Evolutionary conservation across 2,329 filamentous ascomycete genomes (phyloP).

Genomic region (Pseudogymnoascus sp.): DNA sequence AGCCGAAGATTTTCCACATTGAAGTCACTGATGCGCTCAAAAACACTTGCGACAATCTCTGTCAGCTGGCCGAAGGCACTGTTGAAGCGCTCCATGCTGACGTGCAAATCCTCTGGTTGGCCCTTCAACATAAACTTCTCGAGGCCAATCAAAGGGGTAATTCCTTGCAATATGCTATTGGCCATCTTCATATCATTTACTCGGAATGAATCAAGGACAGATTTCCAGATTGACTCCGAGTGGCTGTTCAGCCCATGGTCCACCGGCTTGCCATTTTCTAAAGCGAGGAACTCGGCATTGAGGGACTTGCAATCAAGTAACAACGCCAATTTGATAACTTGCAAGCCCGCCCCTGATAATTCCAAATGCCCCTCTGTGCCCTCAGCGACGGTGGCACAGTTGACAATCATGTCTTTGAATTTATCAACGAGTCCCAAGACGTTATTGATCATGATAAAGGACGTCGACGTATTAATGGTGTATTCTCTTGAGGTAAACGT

Average conservation of each 20-base stretch:
- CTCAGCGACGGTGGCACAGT: constrained; percentile 41
- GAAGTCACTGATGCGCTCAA: constrained; percentile 75
- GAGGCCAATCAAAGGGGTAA: constrained; percentile 61
- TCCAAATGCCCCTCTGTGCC: constrained; percentile 39
- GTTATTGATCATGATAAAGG: constrained; percentile 54
- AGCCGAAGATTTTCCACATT: constrained; percentile 57
- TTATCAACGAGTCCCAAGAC: constrained; percentile 58
- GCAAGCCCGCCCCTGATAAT: constrained; percentile 47
- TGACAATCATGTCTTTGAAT: constrained; percentile 52
- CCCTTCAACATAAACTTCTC: constrained; percentile 52
- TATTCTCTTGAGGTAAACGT: constrained; percentile 47
- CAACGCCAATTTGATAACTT: constrained; percentile 59
- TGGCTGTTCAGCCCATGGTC: constrained; percentile 61
- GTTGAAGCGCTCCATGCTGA: constrained; percentile 65
- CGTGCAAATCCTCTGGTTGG: constrained; percentile 30
- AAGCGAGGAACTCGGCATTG: constrained; percentile 57
- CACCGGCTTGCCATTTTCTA: constrained; percentile 52
- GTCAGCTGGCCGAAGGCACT: constrained; percentile 55
- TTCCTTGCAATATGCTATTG: constrained; percentile 52
- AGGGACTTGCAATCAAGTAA: constrained; percentile 64
- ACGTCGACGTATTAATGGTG: constrained; percentile 40
- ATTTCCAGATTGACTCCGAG: constrained; percentile 71
- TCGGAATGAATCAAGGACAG: constrained; percentile 60
- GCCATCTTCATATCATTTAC: constrained; percentile 64
- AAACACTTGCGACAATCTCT: constrained; percentile 59